Percentiles rank a stretch among this genome's conserved stretches.
Evolutionary conservation across 2,329 filamentous ascomycete genomes (phyloP).

Genomic region (Paracoccidioides lutzii): DNA sequence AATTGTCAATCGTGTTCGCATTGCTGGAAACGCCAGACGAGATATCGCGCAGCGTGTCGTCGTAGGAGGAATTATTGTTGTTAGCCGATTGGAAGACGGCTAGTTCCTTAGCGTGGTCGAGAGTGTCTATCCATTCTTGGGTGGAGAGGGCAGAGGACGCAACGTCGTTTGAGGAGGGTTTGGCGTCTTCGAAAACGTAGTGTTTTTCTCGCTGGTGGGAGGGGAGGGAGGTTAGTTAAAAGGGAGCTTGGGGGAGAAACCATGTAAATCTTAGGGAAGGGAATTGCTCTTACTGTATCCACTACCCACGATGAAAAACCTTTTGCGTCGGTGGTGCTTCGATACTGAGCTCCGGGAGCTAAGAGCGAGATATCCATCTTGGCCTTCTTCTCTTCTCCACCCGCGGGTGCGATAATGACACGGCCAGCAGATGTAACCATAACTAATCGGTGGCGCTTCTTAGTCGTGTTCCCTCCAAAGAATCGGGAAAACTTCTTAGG

Average conservation of each 20-base stretch:
- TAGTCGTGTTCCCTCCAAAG: conserved; percentile 79
- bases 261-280: neutral
- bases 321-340: conserved; percentile 70
- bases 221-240: neutral
- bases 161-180: conserved; percentile 51
- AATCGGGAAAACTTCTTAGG: conserved; percentile 82
- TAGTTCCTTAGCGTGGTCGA: conserved; percentile 76
- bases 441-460: conserved; percentile 84
- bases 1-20: conserved; percentile 32
- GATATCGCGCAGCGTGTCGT: conserved; percentile 55
- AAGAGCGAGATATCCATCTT: conserved; percentile 87
- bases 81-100: conserved; percentile 52
- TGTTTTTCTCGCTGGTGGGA: conserved; percentile 63
- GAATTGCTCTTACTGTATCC: conserved; percentile 62
- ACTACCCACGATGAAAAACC: conserved; percentile 80
- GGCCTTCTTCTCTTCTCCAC: conserved; percentile 88
- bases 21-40: conserved; percentile 59
- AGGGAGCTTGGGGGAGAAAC: neutral
- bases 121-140: conserved; percentile 82
- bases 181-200: conserved; percentile 88
- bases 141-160: conserved; percentile 56
- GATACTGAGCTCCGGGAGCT: conserved; percentile 61
- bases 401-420: conserved; percentile 77
- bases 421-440: conserved; percentile 89
- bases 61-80: conserved; percentile 50